A percentile compares a stretch with the other conserved stretches of the same genome.
Conservation (phyloP, 2,329 filamentous ascomycete genomes). For the Ascochyta koolunga region DNA sequence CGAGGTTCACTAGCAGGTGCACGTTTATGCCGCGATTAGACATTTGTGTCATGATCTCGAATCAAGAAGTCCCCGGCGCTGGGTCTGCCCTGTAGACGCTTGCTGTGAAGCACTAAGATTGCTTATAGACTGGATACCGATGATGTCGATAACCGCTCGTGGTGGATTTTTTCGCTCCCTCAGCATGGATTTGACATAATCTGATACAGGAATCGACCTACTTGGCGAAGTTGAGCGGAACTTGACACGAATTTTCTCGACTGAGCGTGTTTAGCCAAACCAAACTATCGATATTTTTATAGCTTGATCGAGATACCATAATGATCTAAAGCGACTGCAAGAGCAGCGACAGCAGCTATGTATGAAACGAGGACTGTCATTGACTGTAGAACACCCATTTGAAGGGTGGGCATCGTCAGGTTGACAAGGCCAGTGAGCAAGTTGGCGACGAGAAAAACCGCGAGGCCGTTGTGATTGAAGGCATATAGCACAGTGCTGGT, state of each 20-base stretch:
- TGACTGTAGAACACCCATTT: constrained; percentile 67
- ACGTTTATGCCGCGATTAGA: too few species aligned
- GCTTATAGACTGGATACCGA: too few species aligned
- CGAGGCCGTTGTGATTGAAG: constrained; percentile 87
- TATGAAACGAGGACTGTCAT: constrained; percentile 80
- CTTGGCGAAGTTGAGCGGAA: too few species aligned
- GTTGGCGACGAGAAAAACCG: constrained; percentile 86
- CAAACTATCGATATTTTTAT: constrained; percentile 41
- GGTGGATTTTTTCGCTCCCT: too few species aligned
- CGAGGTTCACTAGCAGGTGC: too few species aligned
- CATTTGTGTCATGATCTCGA: too few species aligned
- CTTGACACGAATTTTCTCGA: neutral
- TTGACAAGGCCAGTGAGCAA: constrained; percentile 89
- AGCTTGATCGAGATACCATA: constrained; percentile 74
- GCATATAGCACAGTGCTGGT: constrained; percentile 83
- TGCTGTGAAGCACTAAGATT: too few species aligned
- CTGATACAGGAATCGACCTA: too few species aligned
- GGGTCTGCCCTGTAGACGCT: too few species aligned
- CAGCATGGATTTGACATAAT: too few species aligned
- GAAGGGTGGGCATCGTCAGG: constrained; percentile 80
- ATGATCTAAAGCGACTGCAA: constrained; percentile 71
- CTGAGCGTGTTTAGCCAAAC: neutral
- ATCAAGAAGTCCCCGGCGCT: too few species aligned
- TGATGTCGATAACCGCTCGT: too few species aligned
- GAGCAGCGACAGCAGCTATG: constrained; percentile 66